Conservation (phyloP, 169 alveolate species). For the Perkinsus marinus region DNA sequence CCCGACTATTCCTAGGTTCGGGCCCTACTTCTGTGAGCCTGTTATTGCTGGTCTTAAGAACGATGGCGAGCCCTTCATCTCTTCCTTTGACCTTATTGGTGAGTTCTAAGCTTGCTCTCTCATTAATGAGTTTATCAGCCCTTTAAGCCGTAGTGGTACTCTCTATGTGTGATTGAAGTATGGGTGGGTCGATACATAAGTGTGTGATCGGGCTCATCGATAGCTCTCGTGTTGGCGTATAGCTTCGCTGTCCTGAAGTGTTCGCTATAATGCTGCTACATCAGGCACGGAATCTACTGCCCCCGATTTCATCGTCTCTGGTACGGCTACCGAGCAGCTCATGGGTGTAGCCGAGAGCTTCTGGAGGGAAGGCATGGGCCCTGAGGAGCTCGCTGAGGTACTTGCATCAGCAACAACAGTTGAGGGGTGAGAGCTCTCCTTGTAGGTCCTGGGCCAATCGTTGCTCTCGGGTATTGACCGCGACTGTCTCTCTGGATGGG, state of each 20-base stretch:
- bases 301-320: conserved; percentile 29
- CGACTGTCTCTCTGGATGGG: conserved; percentile 63
- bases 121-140: too few species aligned
- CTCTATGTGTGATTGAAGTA: too few species aligned
- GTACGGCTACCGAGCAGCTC: conserved; percentile 51
- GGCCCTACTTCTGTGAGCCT: conserved; percentile 34
- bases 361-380: conserved; percentile 45
- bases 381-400: conserved; percentile 54
- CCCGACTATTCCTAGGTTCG: background rate
- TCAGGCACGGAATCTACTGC: conserved; percentile 40
- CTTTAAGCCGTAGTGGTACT: too few species aligned
- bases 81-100: conserved; percentile 57
- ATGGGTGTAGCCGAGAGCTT: conserved; percentile 58
- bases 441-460: conserved; percentile 19
- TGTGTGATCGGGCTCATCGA: too few species aligned
- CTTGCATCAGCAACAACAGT: conserved; percentile 10
- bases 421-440: background rate
- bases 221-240: too few species aligned
- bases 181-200: too few species aligned
- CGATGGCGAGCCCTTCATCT: conserved; percentile 44
- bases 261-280: too few species aligned
- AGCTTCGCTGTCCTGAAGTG: too few species aligned
- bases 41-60: conserved; percentile 58
- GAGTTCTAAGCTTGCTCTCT: too few species aligned
- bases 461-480: conserved; percentile 51